phyloP scores from a whole-genome alignment of 805 yeast genomes.

The Yamadazyma sp. region DNA sequence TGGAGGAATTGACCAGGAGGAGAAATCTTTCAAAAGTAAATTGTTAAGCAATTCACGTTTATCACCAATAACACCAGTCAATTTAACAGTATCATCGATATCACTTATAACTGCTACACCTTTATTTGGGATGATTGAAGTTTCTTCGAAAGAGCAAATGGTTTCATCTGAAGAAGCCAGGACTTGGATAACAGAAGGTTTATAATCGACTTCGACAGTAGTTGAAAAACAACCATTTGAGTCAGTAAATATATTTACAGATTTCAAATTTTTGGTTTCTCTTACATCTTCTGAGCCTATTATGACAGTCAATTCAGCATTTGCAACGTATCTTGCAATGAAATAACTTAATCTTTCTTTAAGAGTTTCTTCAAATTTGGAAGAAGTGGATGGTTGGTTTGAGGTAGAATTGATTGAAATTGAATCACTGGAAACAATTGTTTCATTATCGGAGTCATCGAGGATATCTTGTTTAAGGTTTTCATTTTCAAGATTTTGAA shows the following conservation, averaged over 20 bases:
- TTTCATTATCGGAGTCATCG: slow-evolving; percentile 19
- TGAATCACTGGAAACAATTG: slow-evolving; percentile 15
- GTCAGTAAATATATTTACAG: slow-evolving; percentile 49
- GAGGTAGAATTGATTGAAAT: slow-evolving; percentile 3
- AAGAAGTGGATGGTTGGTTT: neutral
- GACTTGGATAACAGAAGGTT: slow-evolving; percentile 59
- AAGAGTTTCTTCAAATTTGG: slow-evolving; percentile 45
- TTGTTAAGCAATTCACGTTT: slow-evolving; percentile 79
- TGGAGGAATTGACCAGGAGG: slow-evolving; percentile 70
- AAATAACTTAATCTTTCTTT: slow-evolving; percentile 68
- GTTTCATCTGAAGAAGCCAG: slow-evolving; percentile 46
- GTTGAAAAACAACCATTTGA: slow-evolving; percentile 62
- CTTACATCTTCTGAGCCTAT: slow-evolving; percentile 48
- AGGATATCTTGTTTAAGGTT: slow-evolving; percentile 23
- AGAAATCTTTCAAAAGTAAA: slow-evolving; percentile 63
- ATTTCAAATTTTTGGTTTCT: slow-evolving; percentile 22
- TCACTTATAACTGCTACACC: slow-evolving; percentile 84
- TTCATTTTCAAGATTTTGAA: slow-evolving; percentile 25
- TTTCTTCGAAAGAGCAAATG: slow-evolving; percentile 44
- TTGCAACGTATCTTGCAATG: slow-evolving; percentile 63
- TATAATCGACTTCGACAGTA: slow-evolving; percentile 51
- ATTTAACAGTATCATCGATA: slow-evolving; percentile 89
- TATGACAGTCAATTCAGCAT: slow-evolving; percentile 50
- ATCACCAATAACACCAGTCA: slow-evolving; percentile 87
- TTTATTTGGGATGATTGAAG: slow-evolving; percentile 34